Base-by-base conservation (phyloP, 2,329 filamentous ascomycete species). In the Furcasterigmium furcatum region DNA sequence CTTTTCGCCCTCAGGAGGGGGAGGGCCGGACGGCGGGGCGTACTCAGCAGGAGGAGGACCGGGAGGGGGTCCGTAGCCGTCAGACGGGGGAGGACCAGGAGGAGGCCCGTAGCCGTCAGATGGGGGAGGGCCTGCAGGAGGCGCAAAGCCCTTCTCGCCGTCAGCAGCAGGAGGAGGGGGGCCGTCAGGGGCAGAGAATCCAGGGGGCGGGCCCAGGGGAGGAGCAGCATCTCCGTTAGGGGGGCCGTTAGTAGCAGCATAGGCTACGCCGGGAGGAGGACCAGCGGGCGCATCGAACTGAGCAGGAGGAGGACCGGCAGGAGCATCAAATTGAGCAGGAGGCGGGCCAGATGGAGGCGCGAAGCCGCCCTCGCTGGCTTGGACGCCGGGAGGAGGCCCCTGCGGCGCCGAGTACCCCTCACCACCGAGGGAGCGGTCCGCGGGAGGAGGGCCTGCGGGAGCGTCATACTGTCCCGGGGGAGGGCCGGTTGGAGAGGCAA, bases 201-300 rank as follows among this genome's bases (percentile, higher is more conserved):
- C 24, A 39, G 41, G 21, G 35, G 45, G 43, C 52, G 55, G 14
- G 40, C 46, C 43, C 25, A 29, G 22, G 18, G 44, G 38, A n/a
- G 50, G n/a, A n/a, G n/a, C n/a, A n/a, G n/a, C n/a, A n/a, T n/a
- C n/a, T n/a, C n/a, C n/a, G n/a, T n/a, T n/a, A 27, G 44, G 36
- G 18, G 27, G 25, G 34, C 53, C 46, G 35, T 56, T 46, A 24
- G 27, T 43, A 13, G 58, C 55, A 12, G 64, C 57, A 4, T 69
- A 65, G 1, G 62, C 70, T 10, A 61, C 65, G 18, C 60, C 63
- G 1, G 61, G 48, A 0, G 62, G 60, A 2, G 62, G 30, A 14
- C 30, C 30, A 16, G 30, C 8, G 12, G 30, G 56, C 1, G 55
- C 56, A 18, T 59, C 61, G 16, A 21, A 41, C 40, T 50, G 49